Evolutionary conservation across 768 basidiomycete species (phyloP), one percentile per base, ranked within the genome.

Genomic region (Grammothele lineata): DNA sequence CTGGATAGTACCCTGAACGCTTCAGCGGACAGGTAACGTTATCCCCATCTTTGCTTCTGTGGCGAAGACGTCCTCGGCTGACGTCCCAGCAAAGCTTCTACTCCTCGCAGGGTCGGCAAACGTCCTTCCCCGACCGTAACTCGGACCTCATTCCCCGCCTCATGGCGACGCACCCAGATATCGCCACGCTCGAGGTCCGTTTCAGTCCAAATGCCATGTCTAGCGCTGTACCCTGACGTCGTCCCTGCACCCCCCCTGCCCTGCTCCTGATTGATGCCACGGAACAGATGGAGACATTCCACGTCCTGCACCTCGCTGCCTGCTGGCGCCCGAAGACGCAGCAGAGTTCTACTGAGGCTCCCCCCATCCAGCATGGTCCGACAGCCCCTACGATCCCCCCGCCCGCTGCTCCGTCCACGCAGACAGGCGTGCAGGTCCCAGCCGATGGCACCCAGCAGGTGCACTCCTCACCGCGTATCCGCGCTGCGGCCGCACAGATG

Each of bases 31-130:
- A 88, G 86, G 85, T 84, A 57, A 30, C 7, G 27, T 30, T 30
- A 14, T 14, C 27, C 27, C 7, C 27, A 30, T n/a, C n/a, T n/a
- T n/a, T n/a, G n/a, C n/a, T n/a, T n/a, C n/a, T n/a, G n/a, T n/a
- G n/a, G n/a, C n/a, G n/a, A n/a, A n/a, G n/a, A n/a, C n/a, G 27
- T 30, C 27, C 27, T 30, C 7, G 14, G 8, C 8, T 14, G 27
- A 35, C 32, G 19, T 18, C 37, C 47, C 33, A 35, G 14, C 32
- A 17, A 53, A 90, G 87, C 61, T 90, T 90, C 67, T 91, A 91
- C 68, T 88, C 87, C 40, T 89, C 87, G 11, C 89, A 91, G 67
- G 89, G 89, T 37, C 76, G 89, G 53, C 80, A 81, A 56, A 90
- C 87, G 3, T 85, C 85, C 4, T 91, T 91, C 59, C 79, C 78